Conservation (phyloP, 352 stramenopile genomes). For the Phytophthora syringae region DNA sequence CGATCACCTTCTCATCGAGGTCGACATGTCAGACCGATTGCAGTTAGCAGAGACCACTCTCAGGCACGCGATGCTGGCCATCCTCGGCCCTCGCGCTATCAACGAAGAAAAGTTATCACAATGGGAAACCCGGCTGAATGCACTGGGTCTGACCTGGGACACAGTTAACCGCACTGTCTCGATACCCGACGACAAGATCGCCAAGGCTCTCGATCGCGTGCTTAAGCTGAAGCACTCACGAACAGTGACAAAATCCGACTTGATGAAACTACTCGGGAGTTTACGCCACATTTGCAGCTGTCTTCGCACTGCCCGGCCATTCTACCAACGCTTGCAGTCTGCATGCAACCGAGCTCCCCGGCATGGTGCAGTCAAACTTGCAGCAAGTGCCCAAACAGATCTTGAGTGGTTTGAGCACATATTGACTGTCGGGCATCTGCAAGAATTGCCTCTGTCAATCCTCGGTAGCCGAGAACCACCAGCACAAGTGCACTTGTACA, state of each 20-base stretch:
- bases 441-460: neutral
- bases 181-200: slow-evolving; percentile 16
- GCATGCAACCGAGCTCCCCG: neutral
- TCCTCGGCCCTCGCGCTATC: slow-evolving; percentile 20
- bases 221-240: neutral
- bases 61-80: slow-evolving; percentile 19
- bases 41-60: slow-evolving; percentile 7
- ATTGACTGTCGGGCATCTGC: neutral
- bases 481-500: no score
- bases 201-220: slow-evolving; percentile 7
- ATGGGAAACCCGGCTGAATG: slow-evolving; percentile 11
- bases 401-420: neutral
- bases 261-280: slow-evolving; percentile 23
- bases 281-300: slow-evolving; percentile 31
- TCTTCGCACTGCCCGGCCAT: slow-evolving; percentile 8
- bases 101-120: slow-evolving; percentile 35
- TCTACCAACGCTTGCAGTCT: no score
- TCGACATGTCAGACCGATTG: neutral
- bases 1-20: slow-evolving; percentile 34
- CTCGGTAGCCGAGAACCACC: neutral
- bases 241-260: neutral
- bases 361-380: slow-evolving; percentile 5
- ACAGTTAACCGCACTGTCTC: neutral
- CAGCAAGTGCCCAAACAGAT: slow-evolving; percentile 1
- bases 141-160: slow-evolving; percentile 12